phyloP scores from a whole-genome alignment of 1,284 basidiomycete species.

The Fomitopsis betulina region DNA sequence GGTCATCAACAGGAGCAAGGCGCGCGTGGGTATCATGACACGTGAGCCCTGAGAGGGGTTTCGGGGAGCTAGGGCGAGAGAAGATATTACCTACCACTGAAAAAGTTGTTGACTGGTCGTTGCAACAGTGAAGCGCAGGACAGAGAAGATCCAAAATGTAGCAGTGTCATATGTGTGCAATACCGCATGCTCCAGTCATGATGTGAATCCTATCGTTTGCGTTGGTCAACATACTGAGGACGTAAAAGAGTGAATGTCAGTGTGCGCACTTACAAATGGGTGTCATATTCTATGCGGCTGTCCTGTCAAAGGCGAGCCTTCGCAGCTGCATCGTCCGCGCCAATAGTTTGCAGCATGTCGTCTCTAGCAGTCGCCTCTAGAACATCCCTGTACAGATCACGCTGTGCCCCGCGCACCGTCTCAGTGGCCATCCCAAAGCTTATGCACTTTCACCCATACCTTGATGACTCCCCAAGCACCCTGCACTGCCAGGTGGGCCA shows the following conservation, averaged over 20 bases:
- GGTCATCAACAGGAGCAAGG: background rate
- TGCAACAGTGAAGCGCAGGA: background rate
- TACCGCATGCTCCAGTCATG: too few species aligned
- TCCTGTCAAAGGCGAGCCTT: conserved; percentile 28
- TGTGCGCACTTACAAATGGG: background rate
- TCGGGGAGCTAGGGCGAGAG: background rate
- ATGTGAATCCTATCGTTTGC: too few species aligned
- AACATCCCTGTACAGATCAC: conserved; percentile 35
- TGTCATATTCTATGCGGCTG: background rate
- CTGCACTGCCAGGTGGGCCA: conserved; percentile 41
- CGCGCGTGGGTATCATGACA: background rate
- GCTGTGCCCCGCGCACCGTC: conserved; percentile 23
- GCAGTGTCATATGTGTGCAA: too few species aligned
- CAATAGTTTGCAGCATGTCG: conserved; percentile 16
- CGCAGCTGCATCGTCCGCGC: conserved; percentile 28
- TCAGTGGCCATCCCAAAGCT: background rate
- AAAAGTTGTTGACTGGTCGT: background rate
- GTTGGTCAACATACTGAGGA: too few species aligned
- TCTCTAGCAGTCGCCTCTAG: conserved; percentile 29
- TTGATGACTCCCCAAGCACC: conserved; percentile 71
- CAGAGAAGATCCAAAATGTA: too few species aligned
- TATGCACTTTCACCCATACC: conserved; percentile 20
- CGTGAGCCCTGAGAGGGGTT: background rate
- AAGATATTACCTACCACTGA: background rate
- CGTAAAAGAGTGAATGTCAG: too few species aligned